Evolutionary conservation across 2,329 filamentous ascomycete genomes (phyloP), one percentile per base, ranked within the genome.

Genomic region (Fusarium sublunatum): DNA sequence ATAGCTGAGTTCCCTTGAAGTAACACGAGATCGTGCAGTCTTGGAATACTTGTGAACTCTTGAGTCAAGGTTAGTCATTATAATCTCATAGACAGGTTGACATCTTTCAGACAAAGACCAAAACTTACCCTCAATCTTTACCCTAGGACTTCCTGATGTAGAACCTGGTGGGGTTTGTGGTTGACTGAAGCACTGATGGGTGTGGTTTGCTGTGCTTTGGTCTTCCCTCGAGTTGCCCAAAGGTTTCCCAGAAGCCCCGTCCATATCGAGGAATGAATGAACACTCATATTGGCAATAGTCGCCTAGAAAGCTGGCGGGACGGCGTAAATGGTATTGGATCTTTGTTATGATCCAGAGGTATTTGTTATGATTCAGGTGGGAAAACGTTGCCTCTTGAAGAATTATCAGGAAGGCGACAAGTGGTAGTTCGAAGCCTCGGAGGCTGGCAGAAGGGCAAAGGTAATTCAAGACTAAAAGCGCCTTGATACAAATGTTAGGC

Each of bases 101-200:
- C 46, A 34, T 5, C n/a, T 13, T 24, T n/a, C n/a, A 19, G 19
- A 35, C 5, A 12, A 39, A 34, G 10, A 24, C 35, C 36, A 24
- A 15, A 22, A 69, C 66, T 65, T 64, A 70, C 74, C 70, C 60
- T 77, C 74, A 11, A 70, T 54, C 59, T 75, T 75, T 35, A 75
- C 40, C 47, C 69, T 71, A 4, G 75, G 75, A 45, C 75, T 77
- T n/a, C 73, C 72, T 36, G 73, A 75, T n/a, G 60, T 56, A 32
- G 75, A 77, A 7, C 53, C 57, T 36, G 69, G 69, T 40, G 69
- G 69, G 29, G 69, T 72, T 34, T 68, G 66, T 40, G 60, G 54
- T 65, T 62, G 67, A 28, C 29, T 36, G 28, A 36, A 42, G 35
- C 43, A 61, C 39, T 62, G 53, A 12, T 44, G 46, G 12, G 58